Conservation (phyloP, 2,329 filamentous ascomycete species). For the Cladophialophora chaetospira region DNA sequence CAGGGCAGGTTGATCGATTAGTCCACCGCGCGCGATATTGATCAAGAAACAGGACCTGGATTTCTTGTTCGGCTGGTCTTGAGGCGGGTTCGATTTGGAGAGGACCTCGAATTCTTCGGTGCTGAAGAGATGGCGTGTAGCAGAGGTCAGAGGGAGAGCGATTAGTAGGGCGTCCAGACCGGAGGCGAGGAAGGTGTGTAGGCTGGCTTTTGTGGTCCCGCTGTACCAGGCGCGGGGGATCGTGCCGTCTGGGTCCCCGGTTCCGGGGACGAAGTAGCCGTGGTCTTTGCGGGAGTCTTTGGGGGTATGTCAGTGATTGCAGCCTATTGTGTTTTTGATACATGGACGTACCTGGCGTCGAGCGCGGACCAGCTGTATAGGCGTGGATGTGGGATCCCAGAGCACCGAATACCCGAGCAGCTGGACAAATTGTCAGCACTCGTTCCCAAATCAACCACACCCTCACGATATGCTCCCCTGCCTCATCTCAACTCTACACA, state of each 20-base stretch:
- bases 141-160: constrained; percentile 57
- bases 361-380: constrained; percentile 71
- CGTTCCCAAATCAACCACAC: neutral
- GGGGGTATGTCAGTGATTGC: too few species aligned
- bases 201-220: constrained; percentile 53
- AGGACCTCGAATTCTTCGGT: constrained; percentile 58
- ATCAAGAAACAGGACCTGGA: constrained; percentile 52
- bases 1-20: constrained; percentile 64
- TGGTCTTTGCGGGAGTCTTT: constrained; percentile 64
- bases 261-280: constrained; percentile 69
- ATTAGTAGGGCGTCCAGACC: constrained; percentile 61
- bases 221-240: constrained; percentile 61
- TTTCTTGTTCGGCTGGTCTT: constrained; percentile 1
- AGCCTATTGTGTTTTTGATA: too few species aligned
- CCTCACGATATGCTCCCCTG: neutral
- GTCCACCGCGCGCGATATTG: constrained; percentile 70
- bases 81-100: neutral
- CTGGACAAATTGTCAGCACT: constrained; percentile 34
- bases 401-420: constrained; percentile 60
- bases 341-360: constrained; percentile 53
- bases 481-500: constrained; percentile 9
- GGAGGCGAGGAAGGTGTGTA: constrained; percentile 57
- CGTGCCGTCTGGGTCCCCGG: constrained; percentile 60
- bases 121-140: constrained; percentile 59
- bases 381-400: constrained; percentile 73